Percentiles rank a stretch among this genome's conserved stretches.
Conservation (phyloP, 495 filamentous ascomycete species). For the Penicillium antarcticum region DNA sequence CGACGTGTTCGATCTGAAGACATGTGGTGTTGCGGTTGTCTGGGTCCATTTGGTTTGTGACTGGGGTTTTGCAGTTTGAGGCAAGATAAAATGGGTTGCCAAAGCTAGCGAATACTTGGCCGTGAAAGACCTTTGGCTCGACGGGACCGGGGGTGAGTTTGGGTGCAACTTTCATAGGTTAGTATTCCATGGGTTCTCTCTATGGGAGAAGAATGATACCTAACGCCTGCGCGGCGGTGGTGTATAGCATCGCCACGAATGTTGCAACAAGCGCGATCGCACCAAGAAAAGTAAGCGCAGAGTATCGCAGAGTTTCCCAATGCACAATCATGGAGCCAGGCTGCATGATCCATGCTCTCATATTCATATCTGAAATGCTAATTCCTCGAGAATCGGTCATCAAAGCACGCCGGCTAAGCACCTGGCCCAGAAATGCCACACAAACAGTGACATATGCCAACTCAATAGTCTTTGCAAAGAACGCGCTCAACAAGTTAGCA, state of each 20-base stretch:
- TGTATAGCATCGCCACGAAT: conserved; percentile 65
- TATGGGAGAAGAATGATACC: conserved; percentile 25
- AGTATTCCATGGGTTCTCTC: not conserved
- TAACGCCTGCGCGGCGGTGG: conserved; percentile 67
- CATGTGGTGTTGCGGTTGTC: conserved; percentile 48
- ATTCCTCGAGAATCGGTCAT: conserved; percentile 54
- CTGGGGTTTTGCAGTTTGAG: conserved; percentile 56
- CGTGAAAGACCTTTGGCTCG: conserved; percentile 42
- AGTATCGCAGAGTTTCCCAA: conserved; percentile 57
- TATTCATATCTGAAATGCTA: conserved; percentile 67
- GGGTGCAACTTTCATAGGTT: conserved; percentile 50
- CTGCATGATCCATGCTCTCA: conserved; percentile 60
- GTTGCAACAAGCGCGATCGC: conserved; percentile 55
- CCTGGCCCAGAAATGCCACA: conserved; percentile 70
- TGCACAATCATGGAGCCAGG: conserved; percentile 66
- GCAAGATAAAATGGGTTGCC: conserved; percentile 54
- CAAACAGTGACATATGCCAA: conserved; percentile 74
- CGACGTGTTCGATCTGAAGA: conserved; percentile 60
- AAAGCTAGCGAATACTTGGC: conserved; percentile 55
- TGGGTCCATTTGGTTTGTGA: conserved; percentile 36
- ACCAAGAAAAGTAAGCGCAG: conserved; percentile 58
- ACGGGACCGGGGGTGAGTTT: conserved; percentile 53
- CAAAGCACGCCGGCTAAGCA: conserved; percentile 61
- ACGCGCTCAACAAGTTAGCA: conserved; percentile 57
- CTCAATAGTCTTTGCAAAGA: conserved; percentile 73